A percentile compares a stretch with the other conserved stretches of the same genome.
Evolutionary conservation across 2,329 filamentous ascomycete species (phyloP).

Genomic region (Dichotomopilus funicola): DNA sequence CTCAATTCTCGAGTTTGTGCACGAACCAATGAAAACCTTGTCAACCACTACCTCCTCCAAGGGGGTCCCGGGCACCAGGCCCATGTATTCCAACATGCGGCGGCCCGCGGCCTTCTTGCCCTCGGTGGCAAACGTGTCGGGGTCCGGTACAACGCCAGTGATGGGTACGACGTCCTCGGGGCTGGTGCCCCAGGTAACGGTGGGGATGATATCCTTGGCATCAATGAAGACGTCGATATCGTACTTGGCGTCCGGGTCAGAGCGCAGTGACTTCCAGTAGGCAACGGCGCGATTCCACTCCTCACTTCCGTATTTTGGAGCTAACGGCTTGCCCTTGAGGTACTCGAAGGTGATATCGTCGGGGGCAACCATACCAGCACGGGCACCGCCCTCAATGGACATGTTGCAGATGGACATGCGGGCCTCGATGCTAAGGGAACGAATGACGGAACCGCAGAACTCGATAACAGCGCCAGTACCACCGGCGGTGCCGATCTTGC

Average conservation of each 20-base stretch:
- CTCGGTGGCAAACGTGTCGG: constrained; percentile 75
- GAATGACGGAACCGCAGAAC: constrained; percentile 92
- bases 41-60: constrained; percentile 91
- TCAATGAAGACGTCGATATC: constrained; percentile 87
- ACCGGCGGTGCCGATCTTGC: constrained; percentile 88
- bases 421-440: constrained; percentile 85
- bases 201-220: constrained; percentile 86
- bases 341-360: constrained; percentile 94
- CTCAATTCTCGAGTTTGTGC: constrained; percentile 95
- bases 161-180: constrained; percentile 96
- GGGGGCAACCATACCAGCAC: constrained; percentile 94
- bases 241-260: constrained; percentile 82
- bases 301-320: constrained; percentile 73
- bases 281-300: constrained; percentile 84
- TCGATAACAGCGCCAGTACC: constrained; percentile 94
- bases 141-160: constrained; percentile 81
- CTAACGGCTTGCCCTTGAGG: constrained; percentile 82
- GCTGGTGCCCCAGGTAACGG: constrained; percentile 93
- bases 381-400: constrained; percentile 92
- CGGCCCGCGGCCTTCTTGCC: constrained; percentile 73
- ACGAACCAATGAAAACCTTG: constrained; percentile 97
- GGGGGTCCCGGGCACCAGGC: constrained; percentile 72
- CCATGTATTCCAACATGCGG: constrained; percentile 93
- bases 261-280: constrained; percentile 83
- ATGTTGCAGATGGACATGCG: constrained; percentile 99